Conservation (phyloP, 2,329 filamentous ascomycete genomes). For the Aspergillus calidoustus region DNA sequence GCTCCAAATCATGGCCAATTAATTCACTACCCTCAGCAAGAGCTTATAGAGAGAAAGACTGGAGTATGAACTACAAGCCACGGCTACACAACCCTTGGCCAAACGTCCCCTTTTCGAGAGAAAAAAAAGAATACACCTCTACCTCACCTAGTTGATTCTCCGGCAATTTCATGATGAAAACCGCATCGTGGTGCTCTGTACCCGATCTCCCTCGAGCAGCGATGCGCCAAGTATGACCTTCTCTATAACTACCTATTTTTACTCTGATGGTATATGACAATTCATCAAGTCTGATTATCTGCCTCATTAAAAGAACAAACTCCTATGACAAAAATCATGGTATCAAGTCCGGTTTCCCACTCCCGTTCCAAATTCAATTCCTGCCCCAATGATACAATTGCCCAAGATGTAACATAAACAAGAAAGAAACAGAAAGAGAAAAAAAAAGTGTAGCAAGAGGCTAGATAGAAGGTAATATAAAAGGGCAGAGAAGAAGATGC, state of each 20-base stretch:
- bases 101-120: no score
- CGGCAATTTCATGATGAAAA: no score
- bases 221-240: no score
- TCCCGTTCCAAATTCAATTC: slow-evolving; percentile 27
- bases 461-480: slow-evolving; percentile 14
- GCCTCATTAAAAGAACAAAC: slow-evolving; percentile 26
- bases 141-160: no score
- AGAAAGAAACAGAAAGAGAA: slow-evolving; percentile 25
- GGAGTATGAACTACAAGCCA: no score
- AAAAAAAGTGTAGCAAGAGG: slow-evolving; percentile 19
- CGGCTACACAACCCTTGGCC: no score
- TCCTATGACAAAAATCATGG: slow-evolving; percentile 42
- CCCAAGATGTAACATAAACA: slow-evolving; percentile 23
- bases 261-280: neutral
- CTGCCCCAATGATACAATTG: slow-evolving; percentile 34
- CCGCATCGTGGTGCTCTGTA: no score
- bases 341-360: slow-evolving; percentile 37
- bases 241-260: neutral
- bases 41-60: neutral
- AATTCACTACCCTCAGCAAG: neutral
- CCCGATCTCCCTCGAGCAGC: no score
- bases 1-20: neutral
- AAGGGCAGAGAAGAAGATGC: slow-evolving; percentile 10
- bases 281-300: neutral
- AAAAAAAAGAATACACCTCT: no score